These are phyloP conservation scores for Globisporangium orthogonon DNA, from an alignment of 352 stramenopile genomes.

Conservation along the genomic window DNA sequence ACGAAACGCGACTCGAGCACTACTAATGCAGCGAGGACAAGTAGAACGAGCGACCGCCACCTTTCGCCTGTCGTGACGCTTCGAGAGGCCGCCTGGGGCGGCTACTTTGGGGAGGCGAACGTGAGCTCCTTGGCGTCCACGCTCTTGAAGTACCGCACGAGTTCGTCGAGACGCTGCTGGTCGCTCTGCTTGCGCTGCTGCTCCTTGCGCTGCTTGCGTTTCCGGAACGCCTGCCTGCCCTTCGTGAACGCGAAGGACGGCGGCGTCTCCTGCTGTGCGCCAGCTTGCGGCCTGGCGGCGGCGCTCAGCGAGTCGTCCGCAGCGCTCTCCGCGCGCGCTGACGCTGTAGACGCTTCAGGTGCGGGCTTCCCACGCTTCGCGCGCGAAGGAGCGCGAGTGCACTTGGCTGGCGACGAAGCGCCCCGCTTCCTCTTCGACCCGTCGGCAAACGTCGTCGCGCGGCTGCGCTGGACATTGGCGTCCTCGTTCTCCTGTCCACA, in stretches of 20 bases:
- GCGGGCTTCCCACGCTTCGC: conserved; percentile 2
- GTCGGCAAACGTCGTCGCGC: background rate
- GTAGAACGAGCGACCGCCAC: too few relatives aligned
- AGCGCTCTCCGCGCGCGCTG: too few relatives aligned
- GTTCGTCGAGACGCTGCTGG: conserved; percentile 43
- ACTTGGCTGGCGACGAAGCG: background rate
- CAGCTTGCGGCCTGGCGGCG: conserved; percentile 4
- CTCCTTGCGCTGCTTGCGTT: conserved; percentile 26
- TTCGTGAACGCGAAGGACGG: conserved; percentile 45
- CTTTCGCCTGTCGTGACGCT: too few relatives aligned
- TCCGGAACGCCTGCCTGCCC: conserved; percentile 35
- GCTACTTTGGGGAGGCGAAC: conserved; percentile 21
- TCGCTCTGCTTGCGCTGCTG: conserved; percentile 26
- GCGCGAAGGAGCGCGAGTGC: background rate
- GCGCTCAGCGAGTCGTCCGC: background rate
- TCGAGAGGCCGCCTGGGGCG: too few relatives aligned
- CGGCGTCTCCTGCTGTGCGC: conserved; percentile 34
- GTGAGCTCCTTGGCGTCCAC: conserved; percentile 52
- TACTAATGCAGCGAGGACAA: too few relatives aligned
- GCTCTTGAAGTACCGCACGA: conserved; percentile 55
- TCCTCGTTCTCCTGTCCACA: background rate
- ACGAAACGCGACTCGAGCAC: too few relatives aligned
- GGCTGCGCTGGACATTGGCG: background rate
- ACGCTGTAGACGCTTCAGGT: too few relatives aligned
- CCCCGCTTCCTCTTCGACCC: background rate